Base-by-base conservation (phyloP, 108 stramenopile genomes). In the Cyclotella cryptica region DNA sequence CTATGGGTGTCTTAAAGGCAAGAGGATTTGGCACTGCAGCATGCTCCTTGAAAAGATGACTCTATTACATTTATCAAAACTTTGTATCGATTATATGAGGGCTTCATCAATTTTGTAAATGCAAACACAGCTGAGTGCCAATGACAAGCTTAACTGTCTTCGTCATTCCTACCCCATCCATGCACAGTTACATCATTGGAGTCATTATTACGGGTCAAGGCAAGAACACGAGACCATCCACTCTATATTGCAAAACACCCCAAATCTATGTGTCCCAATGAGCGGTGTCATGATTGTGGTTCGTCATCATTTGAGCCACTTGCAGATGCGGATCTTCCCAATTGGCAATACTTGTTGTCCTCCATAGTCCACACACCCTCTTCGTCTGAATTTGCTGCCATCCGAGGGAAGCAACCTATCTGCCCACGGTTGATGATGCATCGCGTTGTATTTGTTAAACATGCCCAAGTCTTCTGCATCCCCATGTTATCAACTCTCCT, bases 331-430 rank as follows among this genome's bases (percentile, higher is more conserved):
- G 29, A 35, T 14, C 91, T 84, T 12, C 94, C 94, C 11, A 93
- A 69, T 72, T 96, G 92, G 12, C 92, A 90, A 70, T 92, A 87
- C 68, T 92, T 93, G 68, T 93, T 93, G 41, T 93, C 92, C 27
- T 92, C 94, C 51, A 92, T 65, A 3, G 90, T 87, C 88, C 89
- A 96, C 26, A 93, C 81, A 17, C 90, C 90, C 10, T 55, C 51
- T 29, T 88, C 87, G 71, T 96, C 94, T 12, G 91, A 93, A 30
- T 46, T 65, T 75, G 59, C 74, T 80, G 10, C 88, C 89, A 71
- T 93, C 90, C 18, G 27, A 8, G n/a, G 94, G 92, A 52, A 74
- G 87, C 94, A 92, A 96, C 67, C 84, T n/a, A n/a, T n/a, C n/a
- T 74, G 21, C 88, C 80, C 24, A 76, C 22, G 4, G 43, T 53